Base-by-base conservation (phyloP, 2,329 filamentous ascomycete species). In the Pyricularia pennisetigena region DNA sequence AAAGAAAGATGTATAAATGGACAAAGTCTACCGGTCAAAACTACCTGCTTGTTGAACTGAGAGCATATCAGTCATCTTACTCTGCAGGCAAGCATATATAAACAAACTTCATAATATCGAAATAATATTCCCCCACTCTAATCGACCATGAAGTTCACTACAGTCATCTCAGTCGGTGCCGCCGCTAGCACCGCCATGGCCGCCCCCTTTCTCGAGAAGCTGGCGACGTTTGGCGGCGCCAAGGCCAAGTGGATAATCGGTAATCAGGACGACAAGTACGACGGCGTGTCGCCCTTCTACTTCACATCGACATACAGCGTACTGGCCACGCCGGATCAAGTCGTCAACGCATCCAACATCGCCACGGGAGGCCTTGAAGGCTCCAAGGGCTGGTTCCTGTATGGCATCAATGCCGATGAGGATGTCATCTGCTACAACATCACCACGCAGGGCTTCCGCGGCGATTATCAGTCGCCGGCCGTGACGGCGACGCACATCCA, bases 401-500 rank as follows among this genome's bases (percentile, higher is more conserved):
- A 80, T 70, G 81, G 80, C 68, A 78, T 85, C 74, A 84, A 84
- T 74, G 74, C 76, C 67, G 72, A 76, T 1, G 67, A 69, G 26
- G 70, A 76, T 35, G 73, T 70, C 5, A 75, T 76, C 54, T 76
- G 75, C 71, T 76, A 72, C 64, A 79, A 83, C 74, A 85, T 84
- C 73, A 80, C 77, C n/a, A 77, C 84, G 49, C 74, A 76, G 67
- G 78, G 77, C 70, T 79, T 84, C 63, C 75, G 74, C 9, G 82
- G 82, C 67, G 73, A 76, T 5, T 84, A 84, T 72, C 71, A 74
- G 65, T 82, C 81, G 1, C 75, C 79, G 0, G 82, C 82, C 26
- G 68, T 73, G 7, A 84, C 82, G 6, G 80, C 82, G 61, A 84
- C 82, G 4, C 82, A 85, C 72, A 78, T 85, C 70, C 82, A 84